phyloP scores from a whole-genome alignment of 2,329 filamentous ascomycete species.

The Septoria linicola region DNA sequence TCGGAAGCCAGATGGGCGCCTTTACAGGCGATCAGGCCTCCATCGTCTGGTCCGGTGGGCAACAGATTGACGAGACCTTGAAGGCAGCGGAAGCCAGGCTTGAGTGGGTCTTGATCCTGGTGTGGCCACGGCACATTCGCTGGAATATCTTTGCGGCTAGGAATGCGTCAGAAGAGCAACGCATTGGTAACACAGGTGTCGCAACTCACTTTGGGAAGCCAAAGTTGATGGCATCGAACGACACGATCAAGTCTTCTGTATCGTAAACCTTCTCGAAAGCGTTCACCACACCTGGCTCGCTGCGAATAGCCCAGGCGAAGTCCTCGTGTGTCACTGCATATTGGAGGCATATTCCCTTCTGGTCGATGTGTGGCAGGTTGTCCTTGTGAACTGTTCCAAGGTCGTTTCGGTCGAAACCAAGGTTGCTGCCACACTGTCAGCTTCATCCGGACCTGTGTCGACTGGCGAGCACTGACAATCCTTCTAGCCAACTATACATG shows the following conservation, averaged over 20 bases:
- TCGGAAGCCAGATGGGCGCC: slow-evolving; percentile 36
- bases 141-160: slow-evolving; percentile 42
- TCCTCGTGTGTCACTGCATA: slow-evolving; percentile 52
- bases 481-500: slow-evolving; percentile 37
- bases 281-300: slow-evolving; percentile 48
- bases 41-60: slow-evolving; percentile 40
- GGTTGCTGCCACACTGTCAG: slow-evolving; percentile 31
- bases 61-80: slow-evolving; percentile 53
- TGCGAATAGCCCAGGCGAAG: slow-evolving; percentile 52
- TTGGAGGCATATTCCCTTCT: slow-evolving; percentile 51
- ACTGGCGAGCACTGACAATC: slow-evolving; percentile 30
- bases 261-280: slow-evolving; percentile 50
- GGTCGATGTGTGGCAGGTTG: slow-evolving; percentile 44
- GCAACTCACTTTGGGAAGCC: too few relatives aligned
- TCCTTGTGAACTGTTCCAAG: slow-evolving; percentile 38
- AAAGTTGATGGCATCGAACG: slow-evolving; percentile 51
- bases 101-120: slow-evolving; percentile 48
- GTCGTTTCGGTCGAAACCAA: slow-evolving; percentile 42
- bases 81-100: slow-evolving; percentile 51
- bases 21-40: slow-evolving; percentile 40
- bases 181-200: too few relatives aligned
- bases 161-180: too few relatives aligned
- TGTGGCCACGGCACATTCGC: slow-evolving; percentile 49
- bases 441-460: too few relatives aligned
- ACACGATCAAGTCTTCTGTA: slow-evolving; percentile 50